Conservation (phyloP, 225 moss, liverwort and hornwort genomes). For the Bryoerythrophyllum caledonicum region DNA sequence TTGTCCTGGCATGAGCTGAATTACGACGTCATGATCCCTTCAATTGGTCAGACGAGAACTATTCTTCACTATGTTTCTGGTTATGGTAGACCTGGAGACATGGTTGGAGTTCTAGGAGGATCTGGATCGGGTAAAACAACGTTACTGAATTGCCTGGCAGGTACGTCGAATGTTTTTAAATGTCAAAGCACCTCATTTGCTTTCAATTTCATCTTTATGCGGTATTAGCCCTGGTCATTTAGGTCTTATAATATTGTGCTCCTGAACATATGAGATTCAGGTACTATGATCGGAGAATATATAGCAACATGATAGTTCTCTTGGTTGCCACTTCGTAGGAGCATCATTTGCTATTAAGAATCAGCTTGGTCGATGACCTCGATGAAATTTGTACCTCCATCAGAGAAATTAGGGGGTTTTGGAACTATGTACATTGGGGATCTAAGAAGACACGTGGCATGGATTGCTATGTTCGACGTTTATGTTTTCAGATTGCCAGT, state of each 20-base stretch:
- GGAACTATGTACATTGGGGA: constrained; percentile 4
- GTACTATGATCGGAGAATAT: not conserved
- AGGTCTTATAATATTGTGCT: constrained; percentile 2
- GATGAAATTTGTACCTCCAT: not conserved
- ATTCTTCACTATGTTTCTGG: constrained; percentile 80
- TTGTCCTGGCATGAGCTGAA: constrained; percentile 96
- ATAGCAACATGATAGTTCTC: not conserved
- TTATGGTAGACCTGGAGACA: constrained; percentile 91
- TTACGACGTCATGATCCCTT: constrained; percentile 74
- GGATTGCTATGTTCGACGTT: not conserved
- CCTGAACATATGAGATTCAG: not conserved
- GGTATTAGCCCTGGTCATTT: not conserved
- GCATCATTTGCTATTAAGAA: not conserved
- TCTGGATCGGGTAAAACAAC: constrained; percentile 74
- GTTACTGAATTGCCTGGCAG: constrained; percentile 86
- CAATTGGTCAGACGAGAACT: constrained; percentile 47
- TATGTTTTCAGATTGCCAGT: constrained; percentile 17
- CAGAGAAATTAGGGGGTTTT: not conserved
- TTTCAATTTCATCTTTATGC: not conserved
- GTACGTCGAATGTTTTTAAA: constrained; percentile 36
- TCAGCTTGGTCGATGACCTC: constrained; percentile 4
- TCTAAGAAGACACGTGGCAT: constrained; percentile 7
- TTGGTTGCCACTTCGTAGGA: not conserved
- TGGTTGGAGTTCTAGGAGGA: constrained; percentile 76
- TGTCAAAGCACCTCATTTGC: not conserved